Conservation (phyloP, 768 basidiomycete genomes). For the Saitozyma podzolica region DNA sequence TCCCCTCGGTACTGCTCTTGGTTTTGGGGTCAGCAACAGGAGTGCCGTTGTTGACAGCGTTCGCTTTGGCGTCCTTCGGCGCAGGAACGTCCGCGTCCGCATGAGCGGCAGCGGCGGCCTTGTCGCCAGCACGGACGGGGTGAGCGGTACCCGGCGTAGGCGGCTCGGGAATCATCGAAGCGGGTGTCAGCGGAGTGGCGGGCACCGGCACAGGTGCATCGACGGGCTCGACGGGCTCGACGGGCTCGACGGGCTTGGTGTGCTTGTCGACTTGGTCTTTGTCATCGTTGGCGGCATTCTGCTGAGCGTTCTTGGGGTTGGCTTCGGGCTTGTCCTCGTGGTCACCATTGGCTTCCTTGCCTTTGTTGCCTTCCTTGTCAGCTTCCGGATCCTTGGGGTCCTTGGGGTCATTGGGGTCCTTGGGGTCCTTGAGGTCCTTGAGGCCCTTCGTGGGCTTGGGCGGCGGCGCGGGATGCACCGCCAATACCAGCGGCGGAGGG, state of each 20-base stretch:
- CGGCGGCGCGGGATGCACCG: slow-evolving; percentile 38
- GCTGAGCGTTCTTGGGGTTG: slow-evolving; percentile 10
- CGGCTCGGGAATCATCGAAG: slow-evolving; percentile 31
- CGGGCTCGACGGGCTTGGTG: background rate
- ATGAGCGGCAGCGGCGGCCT: background rate
- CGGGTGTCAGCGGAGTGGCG: slow-evolving; percentile 18
- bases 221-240: background rate
- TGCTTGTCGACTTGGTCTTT: slow-evolving; percentile 7
- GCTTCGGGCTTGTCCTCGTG: slow-evolving; percentile 9
- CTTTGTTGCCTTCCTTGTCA: slow-evolving; percentile 15
- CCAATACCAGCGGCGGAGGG: slow-evolving; percentile 42
- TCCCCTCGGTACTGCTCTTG: background rate
- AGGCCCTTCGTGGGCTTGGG: slow-evolving; percentile 13
- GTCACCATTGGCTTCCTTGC: slow-evolving; percentile 4
- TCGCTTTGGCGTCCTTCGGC: background rate
- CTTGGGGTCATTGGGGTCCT: slow-evolving; percentile 2
- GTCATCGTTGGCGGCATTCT: slow-evolving; percentile 7
- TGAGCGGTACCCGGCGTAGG: slow-evolving; percentile 14
- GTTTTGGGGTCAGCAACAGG: background rate
- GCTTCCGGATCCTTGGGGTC: slow-evolving; percentile 13
- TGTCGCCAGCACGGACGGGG: slow-evolving; percentile 4
- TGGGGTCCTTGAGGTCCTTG: slow-evolving; percentile 15
- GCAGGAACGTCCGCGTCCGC: background rate
- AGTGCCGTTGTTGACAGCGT: background rate
- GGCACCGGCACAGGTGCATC: background rate